Percentiles rank a stretch among this genome's conserved stretches.
phyloP scores from a whole-genome alignment of 768 basidiomycete species.

The Pleurotus giganteus region DNA sequence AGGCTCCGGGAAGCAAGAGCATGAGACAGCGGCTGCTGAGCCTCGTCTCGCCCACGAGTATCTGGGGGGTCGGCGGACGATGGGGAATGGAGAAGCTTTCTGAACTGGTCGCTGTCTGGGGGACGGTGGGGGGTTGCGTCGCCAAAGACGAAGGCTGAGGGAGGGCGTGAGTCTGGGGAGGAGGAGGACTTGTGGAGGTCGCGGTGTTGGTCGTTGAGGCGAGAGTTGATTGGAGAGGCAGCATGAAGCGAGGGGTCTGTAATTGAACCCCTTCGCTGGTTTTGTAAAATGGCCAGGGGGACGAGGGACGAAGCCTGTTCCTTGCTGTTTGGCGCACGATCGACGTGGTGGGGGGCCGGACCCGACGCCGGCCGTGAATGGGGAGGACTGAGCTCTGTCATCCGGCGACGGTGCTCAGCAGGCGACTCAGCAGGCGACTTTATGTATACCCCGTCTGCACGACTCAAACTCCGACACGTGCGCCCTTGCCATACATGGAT shows the following conservation, averaged over 20 bases:
- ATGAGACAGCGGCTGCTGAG: slow-evolving; percentile 28
- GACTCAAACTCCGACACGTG: slow-evolving; percentile 16
- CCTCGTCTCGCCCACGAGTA: slow-evolving; percentile 23
- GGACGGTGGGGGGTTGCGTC: slow-evolving; percentile 52
- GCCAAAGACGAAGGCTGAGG: slow-evolving; percentile 70
- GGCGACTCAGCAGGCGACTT: background rate
- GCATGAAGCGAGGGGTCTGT: slow-evolving; percentile 81
- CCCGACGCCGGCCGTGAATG: slow-evolving; percentile 8
- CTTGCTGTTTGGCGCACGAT: slow-evolving; percentile 28
- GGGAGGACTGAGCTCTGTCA: background rate
- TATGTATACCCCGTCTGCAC: slow-evolving; percentile 15
- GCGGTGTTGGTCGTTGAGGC: slow-evolving; percentile 22
- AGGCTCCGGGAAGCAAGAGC: slow-evolving; percentile 3
- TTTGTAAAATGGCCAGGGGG: slow-evolving; percentile 77
- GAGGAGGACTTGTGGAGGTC: slow-evolving; percentile 25
- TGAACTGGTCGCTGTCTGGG: slow-evolving; percentile 43
- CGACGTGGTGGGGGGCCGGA: slow-evolving; percentile 10
- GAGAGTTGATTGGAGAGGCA: slow-evolving; percentile 32
- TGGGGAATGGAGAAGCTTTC: slow-evolving; percentile 60
- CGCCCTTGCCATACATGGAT: slow-evolving; percentile 13
- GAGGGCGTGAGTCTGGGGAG: slow-evolving; percentile 48
- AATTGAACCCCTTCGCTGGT: slow-evolving; percentile 79
- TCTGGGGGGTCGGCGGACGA: slow-evolving; percentile 43
- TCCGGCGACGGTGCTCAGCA: background rate
- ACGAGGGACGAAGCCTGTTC: slow-evolving; percentile 50